phyloP scores from a whole-genome alignment of 129 eudicot species.

The Flaveria linearis region DNA sequence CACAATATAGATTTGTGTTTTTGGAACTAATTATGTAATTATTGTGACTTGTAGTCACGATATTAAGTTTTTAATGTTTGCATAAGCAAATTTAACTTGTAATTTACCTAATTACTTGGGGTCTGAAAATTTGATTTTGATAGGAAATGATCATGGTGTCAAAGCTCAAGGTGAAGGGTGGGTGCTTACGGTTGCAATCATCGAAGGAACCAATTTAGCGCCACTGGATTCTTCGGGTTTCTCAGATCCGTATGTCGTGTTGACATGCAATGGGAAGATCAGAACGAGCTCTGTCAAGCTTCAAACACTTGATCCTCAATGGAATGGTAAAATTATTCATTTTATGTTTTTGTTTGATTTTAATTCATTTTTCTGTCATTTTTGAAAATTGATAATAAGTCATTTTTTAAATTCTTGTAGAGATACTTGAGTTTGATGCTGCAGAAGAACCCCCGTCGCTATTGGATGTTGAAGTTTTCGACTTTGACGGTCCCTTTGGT shows the following conservation, averaged over 20 bases:
- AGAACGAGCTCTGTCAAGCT: constrained; percentile 96
- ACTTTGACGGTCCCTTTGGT: constrained; percentile 95
- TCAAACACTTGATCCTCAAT: constrained; percentile 85
- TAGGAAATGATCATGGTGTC: constrained; percentile 88
- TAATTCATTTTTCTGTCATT: background rate
- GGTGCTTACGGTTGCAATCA: constrained; percentile 89
- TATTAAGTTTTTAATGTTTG: background rate
- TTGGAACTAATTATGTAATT: background rate
- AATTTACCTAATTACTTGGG: background rate
- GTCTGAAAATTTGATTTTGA: background rate
- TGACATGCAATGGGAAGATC: constrained; percentile 90
- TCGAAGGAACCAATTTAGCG: constrained; percentile 74
- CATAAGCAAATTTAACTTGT: background rate
- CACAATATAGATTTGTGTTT: background rate
- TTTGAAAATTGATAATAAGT: background rate
- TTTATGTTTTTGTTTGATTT: background rate
- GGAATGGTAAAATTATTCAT: constrained; percentile 60
- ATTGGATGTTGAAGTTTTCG: constrained; percentile 83
- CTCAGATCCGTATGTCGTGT: constrained; percentile 83
- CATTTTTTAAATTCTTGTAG: constrained; percentile 41
- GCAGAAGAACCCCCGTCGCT: constrained; percentile 89
- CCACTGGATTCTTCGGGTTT: constrained; percentile 48
- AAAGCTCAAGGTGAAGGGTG: constrained; percentile 99
- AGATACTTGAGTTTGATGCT: constrained; percentile 97
- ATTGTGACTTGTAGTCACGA: background rate